These are phyloP conservation scores for Tolypocladium capitatum DNA, from an alignment of 2,329 filamentous ascomycete species.

Conservation along the genomic window DNA sequence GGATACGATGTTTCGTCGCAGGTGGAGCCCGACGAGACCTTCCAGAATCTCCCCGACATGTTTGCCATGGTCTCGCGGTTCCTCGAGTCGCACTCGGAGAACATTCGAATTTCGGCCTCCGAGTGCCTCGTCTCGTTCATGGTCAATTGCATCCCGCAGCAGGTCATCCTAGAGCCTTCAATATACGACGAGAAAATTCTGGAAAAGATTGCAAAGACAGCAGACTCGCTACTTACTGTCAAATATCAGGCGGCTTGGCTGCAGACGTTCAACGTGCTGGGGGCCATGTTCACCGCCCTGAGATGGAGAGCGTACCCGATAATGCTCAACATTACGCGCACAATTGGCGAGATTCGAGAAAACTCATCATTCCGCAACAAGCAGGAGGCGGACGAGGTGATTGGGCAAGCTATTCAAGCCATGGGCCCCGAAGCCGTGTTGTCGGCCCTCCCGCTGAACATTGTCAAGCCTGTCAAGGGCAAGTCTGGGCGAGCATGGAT, in stretches of 20 bases:
- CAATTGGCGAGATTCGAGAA: slow-evolving; percentile 73
- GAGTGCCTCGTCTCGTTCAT: slow-evolving; percentile 92
- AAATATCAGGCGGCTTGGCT: slow-evolving; percentile 92
- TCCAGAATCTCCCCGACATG: slow-evolving; percentile 74
- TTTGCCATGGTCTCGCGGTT: slow-evolving; percentile 72
- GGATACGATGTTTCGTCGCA: slow-evolving; percentile 91
- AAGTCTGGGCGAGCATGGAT: slow-evolving; percentile 88
- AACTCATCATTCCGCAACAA: slow-evolving; percentile 86
- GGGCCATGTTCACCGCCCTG: slow-evolving; percentile 74
- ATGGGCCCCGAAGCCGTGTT: slow-evolving; percentile 84
- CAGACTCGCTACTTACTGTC: slow-evolving; percentile 65
- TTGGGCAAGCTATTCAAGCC: slow-evolving; percentile 74
- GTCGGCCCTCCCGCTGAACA: slow-evolving; percentile 71
- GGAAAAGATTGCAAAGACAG: slow-evolving; percentile 63
- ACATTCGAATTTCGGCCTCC: slow-evolving; percentile 86
- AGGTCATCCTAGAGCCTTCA: slow-evolving; percentile 75
- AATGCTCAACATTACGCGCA: slow-evolving; percentile 60
- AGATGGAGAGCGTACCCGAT: slow-evolving; percentile 76
- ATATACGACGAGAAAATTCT: slow-evolving; percentile 85
- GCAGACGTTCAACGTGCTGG: slow-evolving; percentile 83
- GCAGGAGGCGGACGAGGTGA: slow-evolving; percentile 83
- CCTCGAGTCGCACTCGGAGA: slow-evolving; percentile 75
- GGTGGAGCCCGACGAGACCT: slow-evolving; percentile 79
- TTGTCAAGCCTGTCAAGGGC: slow-evolving; percentile 61
- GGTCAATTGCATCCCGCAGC: slow-evolving; percentile 74